Conservation (phyloP, 768 basidiomycete species). For the Russula sp. region DNA sequence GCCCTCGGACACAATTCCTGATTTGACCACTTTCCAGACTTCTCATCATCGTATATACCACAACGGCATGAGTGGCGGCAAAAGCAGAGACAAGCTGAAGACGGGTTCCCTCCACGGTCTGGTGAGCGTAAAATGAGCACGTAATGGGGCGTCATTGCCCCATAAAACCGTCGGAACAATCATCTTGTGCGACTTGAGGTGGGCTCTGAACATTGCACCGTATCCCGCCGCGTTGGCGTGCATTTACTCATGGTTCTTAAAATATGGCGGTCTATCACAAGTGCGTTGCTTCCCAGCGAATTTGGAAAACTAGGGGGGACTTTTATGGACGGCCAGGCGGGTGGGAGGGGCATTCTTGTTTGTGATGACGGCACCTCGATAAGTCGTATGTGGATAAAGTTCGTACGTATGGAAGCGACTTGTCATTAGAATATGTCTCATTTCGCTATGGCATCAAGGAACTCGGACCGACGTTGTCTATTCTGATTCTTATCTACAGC, state of each 20-base stretch:
- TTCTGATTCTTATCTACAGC: background rate
- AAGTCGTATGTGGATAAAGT: background rate
- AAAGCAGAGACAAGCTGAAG: conserved; percentile 55
- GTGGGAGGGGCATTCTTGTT: conserved; percentile 40
- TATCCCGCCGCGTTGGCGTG: conserved; percentile 55
- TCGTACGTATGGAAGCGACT: background rate
- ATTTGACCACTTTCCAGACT: conserved; percentile 63
- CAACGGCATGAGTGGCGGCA: conserved; percentile 51
- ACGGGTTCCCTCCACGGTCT: conserved; percentile 67
- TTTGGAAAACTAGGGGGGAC: conserved; percentile 39
- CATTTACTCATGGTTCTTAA: conserved; percentile 76
- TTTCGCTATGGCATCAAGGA: background rate
- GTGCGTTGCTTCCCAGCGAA: conserved; percentile 54
- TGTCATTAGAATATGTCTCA: background rate
- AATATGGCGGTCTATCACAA: conserved; percentile 65
- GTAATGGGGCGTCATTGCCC: background rate
- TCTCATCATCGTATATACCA: conserved; percentile 80
- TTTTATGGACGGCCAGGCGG: conserved; percentile 39
- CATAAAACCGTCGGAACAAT: too few species aligned
- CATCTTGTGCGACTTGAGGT: conserved; percentile 83
- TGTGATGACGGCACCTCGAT: conserved; percentile 30
- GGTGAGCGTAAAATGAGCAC: background rate
- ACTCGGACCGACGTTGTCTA: conserved; percentile 1
- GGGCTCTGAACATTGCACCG: conserved; percentile 69
- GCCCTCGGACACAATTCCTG: conserved; percentile 62